These are phyloP conservation scores for Sindora glabra DNA, from an alignment of 306 rosid genomes.

Conservation along the genomic window DNA sequence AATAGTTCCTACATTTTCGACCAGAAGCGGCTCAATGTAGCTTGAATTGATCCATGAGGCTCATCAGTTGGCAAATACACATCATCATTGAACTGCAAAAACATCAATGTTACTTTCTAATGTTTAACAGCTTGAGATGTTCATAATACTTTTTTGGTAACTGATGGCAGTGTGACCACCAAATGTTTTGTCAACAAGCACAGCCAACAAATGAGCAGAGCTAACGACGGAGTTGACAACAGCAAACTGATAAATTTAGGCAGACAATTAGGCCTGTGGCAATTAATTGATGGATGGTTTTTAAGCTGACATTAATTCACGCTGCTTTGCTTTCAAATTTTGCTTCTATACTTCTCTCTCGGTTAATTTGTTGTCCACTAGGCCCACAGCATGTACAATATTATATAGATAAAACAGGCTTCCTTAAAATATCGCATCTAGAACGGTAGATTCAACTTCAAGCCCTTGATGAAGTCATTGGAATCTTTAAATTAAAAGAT, in stretches of 20 bases:
- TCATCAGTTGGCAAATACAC: conserved; percentile 90
- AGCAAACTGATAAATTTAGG: not conserved
- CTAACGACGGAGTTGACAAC: not conserved
- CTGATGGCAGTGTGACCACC: not conserved
- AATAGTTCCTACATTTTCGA: conserved; percentile 62
- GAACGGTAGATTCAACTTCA: not conserved
- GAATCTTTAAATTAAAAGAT: too few species aligned
- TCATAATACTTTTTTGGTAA: not conserved
- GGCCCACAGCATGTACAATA: not conserved
- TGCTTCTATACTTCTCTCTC: not conserved
- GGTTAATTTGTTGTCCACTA: not conserved
- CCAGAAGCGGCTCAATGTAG: conserved; percentile 63
- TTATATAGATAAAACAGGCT: not conserved
- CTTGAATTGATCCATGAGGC: conserved; percentile 92
- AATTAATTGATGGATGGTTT: not conserved
- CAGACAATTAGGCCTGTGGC: not conserved
- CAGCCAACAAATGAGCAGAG: not conserved
- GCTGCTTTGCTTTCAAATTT: not conserved
- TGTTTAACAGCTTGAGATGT: not conserved
- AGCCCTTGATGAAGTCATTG: not conserved
- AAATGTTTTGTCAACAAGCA: not conserved
- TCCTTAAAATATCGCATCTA: not conserved
- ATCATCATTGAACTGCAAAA: conserved; percentile 77
- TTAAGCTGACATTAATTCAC: not conserved
- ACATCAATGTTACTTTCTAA: not conserved